Conservation (phyloP, 1,139 yeast species). For the Yamadazyma diddensiae region DNA sequence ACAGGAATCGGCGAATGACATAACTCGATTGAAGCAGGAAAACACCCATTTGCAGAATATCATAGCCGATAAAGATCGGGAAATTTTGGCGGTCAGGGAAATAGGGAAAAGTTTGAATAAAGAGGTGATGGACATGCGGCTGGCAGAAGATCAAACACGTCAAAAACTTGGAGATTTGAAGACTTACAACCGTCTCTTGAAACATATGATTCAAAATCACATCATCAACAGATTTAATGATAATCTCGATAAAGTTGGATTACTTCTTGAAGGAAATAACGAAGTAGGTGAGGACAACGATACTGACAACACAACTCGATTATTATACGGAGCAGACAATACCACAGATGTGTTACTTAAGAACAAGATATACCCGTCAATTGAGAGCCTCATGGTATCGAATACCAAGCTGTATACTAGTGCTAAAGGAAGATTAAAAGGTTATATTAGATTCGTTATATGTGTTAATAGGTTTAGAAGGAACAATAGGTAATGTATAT, state of each 20-base stretch:
- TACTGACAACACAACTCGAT: constrained; percentile 7
- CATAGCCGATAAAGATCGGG: constrained; percentile 2
- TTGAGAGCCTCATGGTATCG: constrained; percentile 6
- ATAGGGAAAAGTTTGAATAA: constrained; percentile 4
- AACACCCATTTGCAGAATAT: neutral
- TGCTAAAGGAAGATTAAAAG: constrained; percentile 7
- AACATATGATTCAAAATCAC: constrained; percentile 7
- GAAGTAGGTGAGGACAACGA: constrained; percentile 1
- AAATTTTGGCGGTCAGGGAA: constrained; percentile 5
- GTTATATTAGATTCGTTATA: constrained; percentile 9
- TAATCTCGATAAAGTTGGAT: constrained; percentile 9
- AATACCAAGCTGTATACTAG: constrained; percentile 5
- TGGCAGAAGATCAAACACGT: constrained; percentile 1
- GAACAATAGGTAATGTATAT: neutral
- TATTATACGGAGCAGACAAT: constrained; percentile 5
- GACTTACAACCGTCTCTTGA: constrained; percentile 4
- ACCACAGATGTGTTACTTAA: constrained; percentile 7
- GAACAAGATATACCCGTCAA: constrained; percentile 4
- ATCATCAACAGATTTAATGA: constrained; percentile 10
- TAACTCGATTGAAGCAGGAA: constrained; percentile 3
- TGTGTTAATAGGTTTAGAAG: constrained; percentile 11
- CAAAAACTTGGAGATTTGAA: constrained; percentile 3
- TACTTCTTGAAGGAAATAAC: constrained; percentile 4
- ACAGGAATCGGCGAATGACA: constrained; percentile 1
- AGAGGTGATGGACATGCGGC: constrained; percentile 5